Conservation (phyloP, 768 basidiomycete species). For the Amanita rimosa region DNA sequence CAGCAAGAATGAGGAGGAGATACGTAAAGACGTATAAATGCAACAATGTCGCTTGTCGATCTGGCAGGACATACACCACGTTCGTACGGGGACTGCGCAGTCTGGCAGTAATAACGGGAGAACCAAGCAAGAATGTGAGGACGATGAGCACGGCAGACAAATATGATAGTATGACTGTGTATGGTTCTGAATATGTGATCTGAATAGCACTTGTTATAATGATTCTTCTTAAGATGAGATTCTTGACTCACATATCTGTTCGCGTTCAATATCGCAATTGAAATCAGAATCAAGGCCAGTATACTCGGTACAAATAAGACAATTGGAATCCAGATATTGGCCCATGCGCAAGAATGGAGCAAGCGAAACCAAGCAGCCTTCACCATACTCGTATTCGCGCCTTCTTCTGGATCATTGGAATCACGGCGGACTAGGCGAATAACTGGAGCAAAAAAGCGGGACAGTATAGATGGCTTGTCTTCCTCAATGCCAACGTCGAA, state of each 20-base stretch:
- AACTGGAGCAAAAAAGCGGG: slow-evolving; percentile 2
- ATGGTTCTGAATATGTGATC: slow-evolving; percentile 51
- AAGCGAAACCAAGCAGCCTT: neutral
- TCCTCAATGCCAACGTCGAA: slow-evolving; percentile 1
- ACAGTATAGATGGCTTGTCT: slow-evolving; percentile 4
- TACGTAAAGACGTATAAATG: slow-evolving; percentile 50
- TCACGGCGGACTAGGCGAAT: neutral
- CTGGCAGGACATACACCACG: slow-evolving; percentile 1
- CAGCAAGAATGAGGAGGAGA: slow-evolving; percentile 42
- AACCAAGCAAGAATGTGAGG: slow-evolving; percentile 28
- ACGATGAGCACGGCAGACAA: slow-evolving; percentile 40
- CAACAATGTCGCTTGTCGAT: slow-evolving; percentile 32
- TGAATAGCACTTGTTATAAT: slow-evolving; percentile 30
- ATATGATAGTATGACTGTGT: slow-evolving; percentile 36
- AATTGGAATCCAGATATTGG: slow-evolving; percentile 3
- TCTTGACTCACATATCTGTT: slow-evolving; percentile 41
- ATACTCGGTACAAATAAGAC: neutral
- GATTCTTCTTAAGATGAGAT: slow-evolving; percentile 16
- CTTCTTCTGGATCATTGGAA: neutral
- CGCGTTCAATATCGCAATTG: slow-evolving; percentile 9
- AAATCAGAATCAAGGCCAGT: neutral
- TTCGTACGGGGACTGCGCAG: slow-evolving; percentile 5
- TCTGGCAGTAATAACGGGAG: slow-evolving; percentile 19
- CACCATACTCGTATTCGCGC: too few relatives aligned
- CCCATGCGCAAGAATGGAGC: neutral